phyloP scores from a whole-genome alignment of 768 basidiomycete genomes.

The Boletus subparvulus region DNA sequence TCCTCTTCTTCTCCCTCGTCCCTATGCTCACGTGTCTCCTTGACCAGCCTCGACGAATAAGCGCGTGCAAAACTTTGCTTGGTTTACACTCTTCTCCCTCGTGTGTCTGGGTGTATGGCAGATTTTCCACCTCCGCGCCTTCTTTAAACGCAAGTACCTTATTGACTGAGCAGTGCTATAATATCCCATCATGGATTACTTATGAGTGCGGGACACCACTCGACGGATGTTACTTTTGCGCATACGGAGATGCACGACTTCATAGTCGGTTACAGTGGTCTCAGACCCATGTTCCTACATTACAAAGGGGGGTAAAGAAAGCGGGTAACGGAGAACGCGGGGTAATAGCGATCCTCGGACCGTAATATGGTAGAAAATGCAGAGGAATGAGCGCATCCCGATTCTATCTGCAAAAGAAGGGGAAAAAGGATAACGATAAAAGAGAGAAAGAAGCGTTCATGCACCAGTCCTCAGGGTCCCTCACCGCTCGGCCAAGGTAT shows the following conservation, averaged over 20 bases:
- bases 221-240: background rate
- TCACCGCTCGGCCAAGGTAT: constrained; percentile 35
- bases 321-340: background rate
- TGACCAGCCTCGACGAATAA: constrained; percentile 81
- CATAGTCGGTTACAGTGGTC: background rate
- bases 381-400: background rate
- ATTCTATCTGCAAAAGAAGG: background rate
- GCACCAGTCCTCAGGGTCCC: constrained; percentile 1
- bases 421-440: background rate
- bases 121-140: constrained; percentile 89
- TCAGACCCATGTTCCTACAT: constrained; percentile 10
- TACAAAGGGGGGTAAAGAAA: background rate
- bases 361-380: background rate
- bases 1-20: no score
- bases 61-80: constrained; percentile 91
- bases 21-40: background rate
- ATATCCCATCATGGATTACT: constrained; percentile 3
- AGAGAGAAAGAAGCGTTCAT: background rate
- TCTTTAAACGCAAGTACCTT: constrained; percentile 95
- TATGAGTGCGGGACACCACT: background rate
- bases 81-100: constrained; percentile 81
- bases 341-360: background rate
- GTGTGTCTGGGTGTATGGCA: constrained; percentile 89
- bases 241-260: background rate
- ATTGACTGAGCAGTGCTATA: constrained; percentile 57